A percentile compares a stretch with the other conserved stretches of the same genome.
Conservation (phyloP, 768 basidiomycete species). For the Crepidotus variabilis region DNA sequence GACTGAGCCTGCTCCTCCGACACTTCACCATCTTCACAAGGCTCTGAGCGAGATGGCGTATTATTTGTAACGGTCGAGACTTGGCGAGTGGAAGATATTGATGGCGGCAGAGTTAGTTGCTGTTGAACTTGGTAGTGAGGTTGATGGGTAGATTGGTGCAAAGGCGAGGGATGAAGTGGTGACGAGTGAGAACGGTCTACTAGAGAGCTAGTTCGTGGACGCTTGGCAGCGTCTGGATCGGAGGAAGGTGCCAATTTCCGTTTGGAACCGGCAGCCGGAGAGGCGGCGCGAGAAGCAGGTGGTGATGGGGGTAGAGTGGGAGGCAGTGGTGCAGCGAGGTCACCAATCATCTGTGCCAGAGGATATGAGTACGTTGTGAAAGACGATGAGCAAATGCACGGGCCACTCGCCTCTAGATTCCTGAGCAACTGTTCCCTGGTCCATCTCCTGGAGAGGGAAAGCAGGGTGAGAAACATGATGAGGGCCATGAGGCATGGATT, state of each 20-base stretch:
- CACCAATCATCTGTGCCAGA: conserved; percentile 34
- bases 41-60: conserved; percentile 33
- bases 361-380: conserved; percentile 9
- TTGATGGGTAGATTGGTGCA: conserved; percentile 26
- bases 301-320: conserved; percentile 49
- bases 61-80: conserved; percentile 19
- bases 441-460: conserved; percentile 37
- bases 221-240: conserved; percentile 42
- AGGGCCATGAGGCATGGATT: conserved; percentile 13
- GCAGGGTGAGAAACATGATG: conserved; percentile 14
- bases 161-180: conserved; percentile 19
- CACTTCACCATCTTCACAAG: conserved; percentile 54
- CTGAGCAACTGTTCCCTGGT: conserved; percentile 45
- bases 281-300: conserved; percentile 44
- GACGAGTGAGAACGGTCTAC: conserved; percentile 20
- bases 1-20: conserved; percentile 34
- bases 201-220: conserved; percentile 35
- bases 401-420: conserved; percentile 38
- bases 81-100: conserved; percentile 20
- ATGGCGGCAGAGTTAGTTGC: conserved; percentile 22
- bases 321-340: conserved; percentile 37
- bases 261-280: conserved; percentile 43
- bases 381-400: conserved; percentile 4
- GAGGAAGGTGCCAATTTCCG: conserved; percentile 40
- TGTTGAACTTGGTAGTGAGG: conserved; percentile 16